Percentiles rank a stretch among this genome's conserved stretches.
These are phyloP conservation scores for Pulveroboletus frians DNA, from an alignment of 768 basidiomycete species.

Conservation along the genomic window DNA sequence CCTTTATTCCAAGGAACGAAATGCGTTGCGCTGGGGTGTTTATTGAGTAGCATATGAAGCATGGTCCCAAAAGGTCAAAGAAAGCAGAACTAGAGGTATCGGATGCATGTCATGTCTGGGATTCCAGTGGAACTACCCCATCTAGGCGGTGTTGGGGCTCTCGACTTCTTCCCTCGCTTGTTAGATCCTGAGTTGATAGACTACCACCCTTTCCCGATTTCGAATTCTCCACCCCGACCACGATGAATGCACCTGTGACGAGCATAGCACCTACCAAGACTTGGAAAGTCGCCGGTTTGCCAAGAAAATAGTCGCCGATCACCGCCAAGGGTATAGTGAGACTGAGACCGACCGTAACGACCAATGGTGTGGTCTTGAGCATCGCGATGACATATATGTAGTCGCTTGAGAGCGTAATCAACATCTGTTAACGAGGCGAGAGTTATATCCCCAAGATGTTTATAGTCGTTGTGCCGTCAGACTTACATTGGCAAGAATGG, in stretches of 20 bases:
- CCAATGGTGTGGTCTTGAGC: slow-evolving; percentile 94
- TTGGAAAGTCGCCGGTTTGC: slow-evolving; percentile 49
- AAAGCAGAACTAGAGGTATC: neutral
- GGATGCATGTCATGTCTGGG: neutral
- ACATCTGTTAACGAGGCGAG: slow-evolving; percentile 50
- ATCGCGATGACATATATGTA: slow-evolving; percentile 85
- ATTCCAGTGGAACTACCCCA: slow-evolving; percentile 6
- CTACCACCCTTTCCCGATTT: slow-evolving; percentile 34
- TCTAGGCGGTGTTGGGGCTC: slow-evolving; percentile 5
- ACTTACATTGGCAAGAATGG: slow-evolving; percentile 53
- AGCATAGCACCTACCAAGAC: slow-evolving; percentile 71
- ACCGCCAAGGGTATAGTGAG: slow-evolving; percentile 93
- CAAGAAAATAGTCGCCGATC: slow-evolving; percentile 68
- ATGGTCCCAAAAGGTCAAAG: neutral
- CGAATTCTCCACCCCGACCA: slow-evolving; percentile 56
- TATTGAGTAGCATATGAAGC: neutral
- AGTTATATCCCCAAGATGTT: neutral
- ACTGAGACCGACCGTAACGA: slow-evolving; percentile 88
- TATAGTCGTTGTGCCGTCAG: neutral
- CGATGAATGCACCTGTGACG: slow-evolving; percentile 74
- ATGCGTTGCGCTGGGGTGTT: neutral
- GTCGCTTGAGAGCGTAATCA: slow-evolving; percentile 78
- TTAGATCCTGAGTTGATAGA: slow-evolving; percentile 1
- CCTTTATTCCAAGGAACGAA: neutral
- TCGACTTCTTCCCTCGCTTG: slow-evolving; percentile 1